These are phyloP conservation scores for Metschnikowia dekortorum DNA, from an alignment of 805 yeast genomes.

Conservation along the genomic window DNA sequence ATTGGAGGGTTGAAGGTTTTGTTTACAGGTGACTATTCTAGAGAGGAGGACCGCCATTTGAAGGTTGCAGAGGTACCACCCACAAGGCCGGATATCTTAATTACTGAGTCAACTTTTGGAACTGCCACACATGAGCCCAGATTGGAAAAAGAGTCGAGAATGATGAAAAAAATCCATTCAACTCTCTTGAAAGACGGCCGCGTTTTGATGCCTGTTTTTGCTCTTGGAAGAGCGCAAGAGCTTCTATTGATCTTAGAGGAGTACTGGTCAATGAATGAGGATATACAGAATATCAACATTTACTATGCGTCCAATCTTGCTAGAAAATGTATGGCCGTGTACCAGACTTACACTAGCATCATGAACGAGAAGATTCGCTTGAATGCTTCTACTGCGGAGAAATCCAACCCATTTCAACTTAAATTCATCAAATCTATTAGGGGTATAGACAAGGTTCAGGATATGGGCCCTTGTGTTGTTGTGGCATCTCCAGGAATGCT, in stretches of 20 bases:
- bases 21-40: constrained; percentile 95
- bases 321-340: constrained; percentile 93
- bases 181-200: constrained; percentile 87
- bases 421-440: constrained; percentile 77
- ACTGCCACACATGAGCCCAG: constrained; percentile 96
- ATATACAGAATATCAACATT: constrained; percentile 74
- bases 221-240: constrained; percentile 96
- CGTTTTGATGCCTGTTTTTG: constrained; percentile 89
- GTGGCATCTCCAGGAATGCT: constrained; percentile 98
- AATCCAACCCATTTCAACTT: constrained; percentile 80
- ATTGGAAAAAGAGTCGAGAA: constrained; percentile 72
- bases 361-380: constrained; percentile 92
- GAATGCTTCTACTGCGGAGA: constrained; percentile 34
- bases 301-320: constrained; percentile 93
- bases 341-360: constrained; percentile 93
- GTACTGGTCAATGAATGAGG: constrained; percentile 84
- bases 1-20: constrained; percentile 85
- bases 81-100: constrained; percentile 76
- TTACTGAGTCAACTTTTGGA: constrained; percentile 95
- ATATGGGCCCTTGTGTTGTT: constrained; percentile 92
- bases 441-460: constrained; percentile 80
- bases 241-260: constrained; percentile 85
- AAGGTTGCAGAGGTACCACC: constrained; percentile 95
- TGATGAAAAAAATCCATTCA: constrained; percentile 78
- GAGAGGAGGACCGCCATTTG: constrained; percentile 93